phyloP scores from a whole-genome alignment of 108 stramenopile genomes.

The Cyclotella distinguenda region DNA sequence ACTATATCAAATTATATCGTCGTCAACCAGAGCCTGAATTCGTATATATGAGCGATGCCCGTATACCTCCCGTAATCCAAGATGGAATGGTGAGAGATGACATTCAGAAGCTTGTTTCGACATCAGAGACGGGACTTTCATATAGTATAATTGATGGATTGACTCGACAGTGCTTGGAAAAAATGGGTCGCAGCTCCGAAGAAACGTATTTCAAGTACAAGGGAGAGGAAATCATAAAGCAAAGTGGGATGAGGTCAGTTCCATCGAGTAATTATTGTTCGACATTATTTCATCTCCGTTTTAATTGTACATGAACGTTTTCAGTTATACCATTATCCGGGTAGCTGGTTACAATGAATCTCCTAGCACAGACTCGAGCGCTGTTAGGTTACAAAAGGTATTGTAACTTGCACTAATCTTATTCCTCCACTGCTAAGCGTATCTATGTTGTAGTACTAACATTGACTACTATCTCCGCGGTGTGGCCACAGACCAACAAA shows the following conservation, averaged over 20 bases:
- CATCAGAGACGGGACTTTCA: conserved; percentile 26
- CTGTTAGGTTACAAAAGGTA: conserved; percentile 58
- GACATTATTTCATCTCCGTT: neutral
- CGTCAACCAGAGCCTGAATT: conserved; percentile 83
- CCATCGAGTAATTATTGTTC: neutral
- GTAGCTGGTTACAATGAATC: conserved; percentile 71
- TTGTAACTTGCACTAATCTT: neutral
- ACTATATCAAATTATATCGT: conserved; percentile 81
- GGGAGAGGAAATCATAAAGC: conserved; percentile 79
- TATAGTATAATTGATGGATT: conserved; percentile 24
- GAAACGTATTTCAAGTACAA: conserved; percentile 85
- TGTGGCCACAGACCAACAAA: conserved; percentile 39
- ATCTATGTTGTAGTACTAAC: neutral
- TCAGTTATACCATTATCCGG: conserved; percentile 64
- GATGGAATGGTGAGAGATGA: conserved; percentile 75
- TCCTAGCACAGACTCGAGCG: conserved; percentile 59
- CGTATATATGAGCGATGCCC: conserved; percentile 78
- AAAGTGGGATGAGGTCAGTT: conserved; percentile 65
- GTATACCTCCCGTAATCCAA: conserved; percentile 66
- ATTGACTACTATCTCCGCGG: too few species aligned
- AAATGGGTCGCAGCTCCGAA: conserved; percentile 48
- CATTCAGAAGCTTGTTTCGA: conserved; percentile 41
- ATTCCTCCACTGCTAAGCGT: too few species aligned
- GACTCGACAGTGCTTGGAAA: conserved; percentile 4
- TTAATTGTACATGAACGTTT: neutral